Base-by-base conservation (phyloP, 371 early-diverging fungal species). In the Choanephora cucurbitarum region DNA sequence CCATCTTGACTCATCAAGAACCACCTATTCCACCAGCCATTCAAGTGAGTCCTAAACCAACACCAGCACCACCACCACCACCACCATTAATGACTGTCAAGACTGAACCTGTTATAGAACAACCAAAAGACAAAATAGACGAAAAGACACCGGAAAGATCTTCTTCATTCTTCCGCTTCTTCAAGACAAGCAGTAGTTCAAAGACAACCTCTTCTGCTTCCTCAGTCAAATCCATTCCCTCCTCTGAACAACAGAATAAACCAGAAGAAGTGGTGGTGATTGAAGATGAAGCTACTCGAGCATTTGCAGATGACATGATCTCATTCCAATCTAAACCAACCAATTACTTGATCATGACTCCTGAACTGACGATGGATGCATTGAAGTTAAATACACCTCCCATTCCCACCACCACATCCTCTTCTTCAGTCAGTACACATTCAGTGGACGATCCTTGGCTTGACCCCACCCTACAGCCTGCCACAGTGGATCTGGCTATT, bases 271-370 rank as follows among this genome's bases (percentile, higher is more conserved):
- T 51, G 4, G 61, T 62, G n/a, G 60, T 71, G 7, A 67, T 75
- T 44, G 69, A 71, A 51, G 75, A 75, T 60, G 75, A 75, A 49
- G 75, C 75, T 19, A 75, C 75, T 39, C 55, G 67, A 13, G 75
- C 75, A 10, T 75, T 75, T 69, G 75, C 75, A 32, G 59, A 58
- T 13, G 75, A 75, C 34, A 52, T 59, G 7, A 58, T 65, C 10
- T 40, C 56, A 18, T 69, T 69, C 39, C 15, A 44, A n/a, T 42
- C 21, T 14, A 41, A 37, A 11, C 24, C 28, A 54, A 5, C 37
- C 18, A n/a, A 18, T n/a, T 23, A 13, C 1, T 13, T 7, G 7
- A 19, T 19, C 15, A 14, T 58, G 18, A 24, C 64, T 33, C 55
- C 58, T 13, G 64, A 64, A 28, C 23, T 55, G 31, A 22, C 23